phyloP scores from a whole-genome alignment of 768 basidiomycete species.

The Piloderma croceum region DNA sequence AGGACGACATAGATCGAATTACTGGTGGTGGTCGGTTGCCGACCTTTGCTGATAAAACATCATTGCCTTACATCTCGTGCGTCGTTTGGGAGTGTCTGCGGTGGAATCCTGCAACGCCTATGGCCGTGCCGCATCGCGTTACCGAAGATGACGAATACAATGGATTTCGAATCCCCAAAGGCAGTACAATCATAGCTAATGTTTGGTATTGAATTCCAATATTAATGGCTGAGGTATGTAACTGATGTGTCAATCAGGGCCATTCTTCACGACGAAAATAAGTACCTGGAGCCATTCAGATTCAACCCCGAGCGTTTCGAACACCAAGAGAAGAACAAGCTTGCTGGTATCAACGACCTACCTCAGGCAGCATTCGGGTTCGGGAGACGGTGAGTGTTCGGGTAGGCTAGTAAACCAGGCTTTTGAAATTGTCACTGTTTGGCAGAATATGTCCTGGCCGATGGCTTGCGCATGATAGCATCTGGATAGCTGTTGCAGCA shows the following conservation, averaged over 20 bases:
- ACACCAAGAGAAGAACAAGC: slow-evolving; percentile 19
- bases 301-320: slow-evolving; percentile 37
- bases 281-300: slow-evolving; percentile 35
- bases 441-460: slow-evolving; percentile 41
- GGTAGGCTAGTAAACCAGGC: background rate
- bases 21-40: slow-evolving; percentile 33
- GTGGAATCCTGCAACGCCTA: slow-evolving; percentile 39
- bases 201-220: slow-evolving; percentile 37
- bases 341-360: slow-evolving; percentile 28
- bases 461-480: slow-evolving; percentile 37
- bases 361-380: slow-evolving; percentile 38
- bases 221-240: slow-evolving; percentile 24
- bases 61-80: slow-evolving; percentile 36
- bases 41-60: slow-evolving; percentile 30
- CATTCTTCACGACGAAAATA: slow-evolving; percentile 33
- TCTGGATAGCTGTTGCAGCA: slow-evolving; percentile 38
- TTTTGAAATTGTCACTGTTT: background rate
- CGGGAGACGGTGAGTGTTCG: slow-evolving; percentile 29
- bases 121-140: slow-evolving; percentile 25
- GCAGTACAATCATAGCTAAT: no score
- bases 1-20: slow-evolving; percentile 32
- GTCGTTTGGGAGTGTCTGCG: slow-evolving; percentile 25
- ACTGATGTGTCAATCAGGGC: slow-evolving; percentile 31
- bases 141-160: no score
- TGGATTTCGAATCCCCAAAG: slow-evolving; percentile 38